A percentile compares a stretch with the other conserved stretches of the same genome.
Evolutionary conservation across 2,329 filamentous ascomycete species (phyloP).

Genomic region (Nemania diffusa): DNA sequence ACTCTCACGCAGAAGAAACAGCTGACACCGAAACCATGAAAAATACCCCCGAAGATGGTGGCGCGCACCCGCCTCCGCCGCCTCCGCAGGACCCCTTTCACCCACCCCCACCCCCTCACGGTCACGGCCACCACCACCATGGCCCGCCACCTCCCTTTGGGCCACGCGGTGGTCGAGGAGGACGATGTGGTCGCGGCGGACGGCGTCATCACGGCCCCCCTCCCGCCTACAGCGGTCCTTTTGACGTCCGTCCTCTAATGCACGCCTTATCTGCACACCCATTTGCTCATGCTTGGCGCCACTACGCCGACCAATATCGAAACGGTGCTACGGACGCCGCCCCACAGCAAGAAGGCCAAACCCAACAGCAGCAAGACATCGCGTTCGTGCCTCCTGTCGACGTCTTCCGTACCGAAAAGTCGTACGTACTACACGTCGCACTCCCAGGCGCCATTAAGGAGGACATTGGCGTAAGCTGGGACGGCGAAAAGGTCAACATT

Average conservation of each 20-base stretch:
- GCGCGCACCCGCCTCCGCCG: constrained; percentile 33
- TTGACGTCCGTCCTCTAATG: constrained; percentile 56
- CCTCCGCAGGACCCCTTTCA: constrained; percentile 32
- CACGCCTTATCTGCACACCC: constrained; percentile 56
- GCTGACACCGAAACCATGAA: constrained; percentile 51
- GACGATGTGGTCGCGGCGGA: constrained; percentile 39
- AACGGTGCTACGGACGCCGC: constrained; percentile 36
- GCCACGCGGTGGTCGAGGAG: constrained; percentile 34
- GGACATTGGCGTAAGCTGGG: constrained; percentile 81
- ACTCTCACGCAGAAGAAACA: constrained; percentile 49
- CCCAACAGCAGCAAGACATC: constrained; percentile 41
- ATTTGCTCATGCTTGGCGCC: constrained; percentile 55
- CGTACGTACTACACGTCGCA: constrained; percentile 78
- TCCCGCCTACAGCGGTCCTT: constrained; percentile 43
- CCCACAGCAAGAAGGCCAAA: constrained; percentile 34
- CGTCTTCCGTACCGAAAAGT: constrained; percentile 73
- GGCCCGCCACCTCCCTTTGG: constrained; percentile 40
- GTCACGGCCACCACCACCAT: constrained; percentile 36
- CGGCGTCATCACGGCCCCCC: constrained; percentile 34
- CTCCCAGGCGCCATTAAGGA: constrained; percentile 83
- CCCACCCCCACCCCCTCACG: constrained; percentile 38
- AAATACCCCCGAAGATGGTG: constrained; percentile 36
- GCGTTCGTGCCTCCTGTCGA: constrained; percentile 75
- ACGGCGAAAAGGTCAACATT: constrained; percentile 75
- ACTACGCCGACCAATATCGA: constrained; percentile 50